A percentile compares a stretch with the other conserved stretches of the same genome.
Conservation (phyloP, 1,139 yeast species). For the Saccharomyces pastorianus region DNA sequence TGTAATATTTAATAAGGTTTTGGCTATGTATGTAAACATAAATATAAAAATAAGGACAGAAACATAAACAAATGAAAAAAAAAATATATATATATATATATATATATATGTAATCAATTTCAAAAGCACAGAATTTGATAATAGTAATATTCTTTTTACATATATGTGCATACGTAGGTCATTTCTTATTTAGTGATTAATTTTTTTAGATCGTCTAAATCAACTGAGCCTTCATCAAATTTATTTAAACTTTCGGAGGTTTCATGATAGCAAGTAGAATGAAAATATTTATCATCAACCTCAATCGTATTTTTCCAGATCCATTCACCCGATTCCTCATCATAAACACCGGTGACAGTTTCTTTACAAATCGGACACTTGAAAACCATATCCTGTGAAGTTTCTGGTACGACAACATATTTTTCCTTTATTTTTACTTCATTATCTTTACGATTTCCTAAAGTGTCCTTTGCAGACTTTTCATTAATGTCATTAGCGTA, state of each 20-base stretch:
- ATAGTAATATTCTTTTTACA: not conserved
- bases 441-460: not conserved
- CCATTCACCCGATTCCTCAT: slow-evolving; percentile 92
- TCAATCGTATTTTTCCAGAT: slow-evolving; percentile 78
- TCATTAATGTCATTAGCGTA: slow-evolving; percentile 14
- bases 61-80: not conserved
- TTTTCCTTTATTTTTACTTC: slow-evolving; percentile 13
- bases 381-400: slow-evolving; percentile 56
- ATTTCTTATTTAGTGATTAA: slow-evolving; percentile 5
- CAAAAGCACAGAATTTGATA: not conserved
- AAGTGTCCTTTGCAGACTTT: not conserved
- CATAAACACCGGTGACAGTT: slow-evolving; percentile 66
- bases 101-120: too few relatives aligned
- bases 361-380: slow-evolving; percentile 88
- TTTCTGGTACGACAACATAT: slow-evolving; percentile 64
- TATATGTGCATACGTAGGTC: not conserved
- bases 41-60: not conserved
- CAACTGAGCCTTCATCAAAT: slow-evolving; percentile 13
- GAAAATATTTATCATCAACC: slow-evolving; percentile 66
- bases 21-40: not conserved
- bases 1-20: not conserved
- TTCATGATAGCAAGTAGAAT: slow-evolving; percentile 74
- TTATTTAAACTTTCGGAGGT: slow-evolving; percentile 39
- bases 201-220: slow-evolving; percentile 20
- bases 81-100: not conserved